phyloP scores from a whole-genome alignment of 805 yeast genomes.

The Candida pseudofarinosa region DNA sequence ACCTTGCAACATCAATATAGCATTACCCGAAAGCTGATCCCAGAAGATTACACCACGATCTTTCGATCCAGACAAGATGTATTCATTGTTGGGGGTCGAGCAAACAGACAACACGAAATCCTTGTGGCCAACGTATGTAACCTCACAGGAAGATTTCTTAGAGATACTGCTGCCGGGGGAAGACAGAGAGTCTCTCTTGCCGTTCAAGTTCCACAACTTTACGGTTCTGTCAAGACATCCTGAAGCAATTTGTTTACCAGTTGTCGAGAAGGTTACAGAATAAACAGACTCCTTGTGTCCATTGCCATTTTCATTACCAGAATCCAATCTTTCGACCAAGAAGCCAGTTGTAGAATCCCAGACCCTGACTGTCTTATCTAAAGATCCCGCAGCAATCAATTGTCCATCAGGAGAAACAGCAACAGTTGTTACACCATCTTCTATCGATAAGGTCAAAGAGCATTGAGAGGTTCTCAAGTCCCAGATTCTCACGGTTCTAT shows the following conservation, averaged over 20 bases:
- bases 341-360: slow-evolving; percentile 95
- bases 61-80: slow-evolving; percentile 89
- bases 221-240: slow-evolving; percentile 96
- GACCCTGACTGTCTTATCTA: slow-evolving; percentile 91
- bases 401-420: slow-evolving; percentile 95
- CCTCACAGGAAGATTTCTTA: slow-evolving; percentile 66
- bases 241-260: slow-evolving; percentile 86
- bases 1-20: slow-evolving; percentile 92
- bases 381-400: slow-evolving; percentile 91
- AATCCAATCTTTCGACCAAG: slow-evolving; percentile 86
- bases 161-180: slow-evolving; percentile 13
- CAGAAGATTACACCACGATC: slow-evolving; percentile 97
- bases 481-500: slow-evolving; percentile 95
- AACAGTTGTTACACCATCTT: slow-evolving; percentile 97
- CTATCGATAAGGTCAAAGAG: slow-evolving; percentile 81
- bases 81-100: slow-evolving; percentile 87
- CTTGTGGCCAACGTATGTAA: slow-evolving; percentile 91
- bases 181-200: slow-evolving; percentile 29
- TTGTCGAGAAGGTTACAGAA: slow-evolving; percentile 87
- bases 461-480: slow-evolving; percentile 88
- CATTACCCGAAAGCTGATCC: slow-evolving; percentile 90
- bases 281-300: slow-evolving; percentile 97
- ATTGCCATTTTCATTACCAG: slow-evolving; percentile 81
- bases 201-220: slow-evolving; percentile 89
- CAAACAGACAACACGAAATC: slow-evolving; percentile 94